Evolutionary conservation across 257 asterid genomes (phyloP).

Genomic region (Thymus mandschuricus): DNA sequence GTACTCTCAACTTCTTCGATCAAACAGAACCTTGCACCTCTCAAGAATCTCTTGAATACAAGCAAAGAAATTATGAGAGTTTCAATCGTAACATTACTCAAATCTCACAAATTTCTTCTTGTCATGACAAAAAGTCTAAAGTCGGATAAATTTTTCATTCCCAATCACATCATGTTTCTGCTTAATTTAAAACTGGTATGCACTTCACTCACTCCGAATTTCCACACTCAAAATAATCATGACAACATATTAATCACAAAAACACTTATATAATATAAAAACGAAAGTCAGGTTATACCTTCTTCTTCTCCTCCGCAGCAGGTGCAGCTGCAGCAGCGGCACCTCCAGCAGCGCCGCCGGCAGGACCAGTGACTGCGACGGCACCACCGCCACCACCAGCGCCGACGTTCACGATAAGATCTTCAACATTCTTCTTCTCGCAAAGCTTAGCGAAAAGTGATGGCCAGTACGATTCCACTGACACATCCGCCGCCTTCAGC

Average conservation of each 20-base stretch:
- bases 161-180: not conserved
- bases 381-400: slow-evolving; percentile 71
- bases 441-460: slow-evolving; percentile 66
- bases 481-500: slow-evolving; percentile 59
- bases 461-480: slow-evolving; percentile 79
- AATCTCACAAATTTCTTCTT: not conserved
- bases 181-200: not conserved
- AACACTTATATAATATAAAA: too few relatives aligned
- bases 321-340: slow-evolving; percentile 58
- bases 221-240: not conserved
- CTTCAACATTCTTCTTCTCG: slow-evolving; percentile 67
- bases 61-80: not conserved
- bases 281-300: slow-evolving; percentile 32
- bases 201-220: not conserved
- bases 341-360: slow-evolving; percentile 18
- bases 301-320: slow-evolving; percentile 55
- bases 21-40: not conserved
- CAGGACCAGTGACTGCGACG: slow-evolving; percentile 53
- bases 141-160: too few relatives aligned
- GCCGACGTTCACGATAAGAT: slow-evolving; percentile 64
- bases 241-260: not conserved
- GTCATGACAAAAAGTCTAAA: not conserved
- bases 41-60: not conserved
- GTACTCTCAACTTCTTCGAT: not conserved
- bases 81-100: not conserved